These are phyloP conservation scores for Leishmania amazonensis DNA, from an alignment of 208 protist species.

Conservation along the genomic window DNA sequence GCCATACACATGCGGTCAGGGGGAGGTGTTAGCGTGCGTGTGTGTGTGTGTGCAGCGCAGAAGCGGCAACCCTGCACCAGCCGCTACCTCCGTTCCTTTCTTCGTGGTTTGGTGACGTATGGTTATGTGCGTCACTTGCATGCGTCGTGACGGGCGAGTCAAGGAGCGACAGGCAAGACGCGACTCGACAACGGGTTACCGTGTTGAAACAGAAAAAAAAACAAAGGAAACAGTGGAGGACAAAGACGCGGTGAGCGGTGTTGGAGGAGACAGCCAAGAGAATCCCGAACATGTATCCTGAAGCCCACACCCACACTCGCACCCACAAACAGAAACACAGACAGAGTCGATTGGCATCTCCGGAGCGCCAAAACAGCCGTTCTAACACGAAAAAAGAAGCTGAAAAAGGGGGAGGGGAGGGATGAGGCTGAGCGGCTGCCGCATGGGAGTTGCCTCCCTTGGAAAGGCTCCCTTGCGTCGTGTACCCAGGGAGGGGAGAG, in stretches of 20 bases:
- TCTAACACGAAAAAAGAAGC: neutral
- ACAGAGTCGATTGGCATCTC: neutral
- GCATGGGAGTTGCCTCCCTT: neutral
- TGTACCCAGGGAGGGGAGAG: neutral
- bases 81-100: neutral
- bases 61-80: neutral
- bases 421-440: neutral
- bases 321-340: neutral
- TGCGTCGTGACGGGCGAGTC: neutral
- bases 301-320: neutral
- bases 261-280: neutral
- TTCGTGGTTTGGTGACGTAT: neutral
- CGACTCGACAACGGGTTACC: neutral
- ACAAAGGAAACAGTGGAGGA: neutral
- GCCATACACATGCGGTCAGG: neutral
- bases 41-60: neutral
- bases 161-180: neutral
- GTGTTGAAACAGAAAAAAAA: neutral
- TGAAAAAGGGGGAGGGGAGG: neutral
- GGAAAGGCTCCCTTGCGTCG: neutral
- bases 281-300: neutral
- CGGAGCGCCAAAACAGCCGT: neutral
- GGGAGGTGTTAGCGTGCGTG: neutral
- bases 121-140: neutral
- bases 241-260: neutral